Evolutionary conservation across 768 basidiomycete species (phyloP), one percentile per base, ranked within the genome.

Genomic region (Leucosporidium scottii): DNA sequence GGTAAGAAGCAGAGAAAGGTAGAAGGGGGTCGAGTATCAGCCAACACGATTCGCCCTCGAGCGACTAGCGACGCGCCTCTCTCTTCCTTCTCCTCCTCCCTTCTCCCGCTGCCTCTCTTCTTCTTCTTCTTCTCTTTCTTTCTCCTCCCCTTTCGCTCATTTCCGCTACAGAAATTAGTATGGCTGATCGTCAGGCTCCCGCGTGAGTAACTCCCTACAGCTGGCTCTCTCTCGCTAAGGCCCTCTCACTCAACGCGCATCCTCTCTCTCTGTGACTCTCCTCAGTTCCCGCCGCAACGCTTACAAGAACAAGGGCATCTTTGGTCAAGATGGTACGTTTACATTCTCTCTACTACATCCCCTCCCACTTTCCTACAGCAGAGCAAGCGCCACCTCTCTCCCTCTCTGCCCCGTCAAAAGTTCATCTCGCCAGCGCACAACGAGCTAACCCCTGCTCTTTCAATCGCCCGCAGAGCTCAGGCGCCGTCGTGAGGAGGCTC

Each of bases 401-500:
- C 17, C 25, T 10, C 5, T 10, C 34, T 34, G 5, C 5, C 31
- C 36, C 48, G 27, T 21, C 20, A 44, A 44, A 44, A 44, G 39
- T 44, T 44, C 39, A 44, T 44, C 39, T 44, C 15, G n/a, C n/a
- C 39, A 44, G 10, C 51, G 18, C n/a, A 15, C 17, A 9, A 36
- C 34, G 28, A 18, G 2, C 30, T n/a, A 27, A 21, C 50, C n/a
- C 23, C 8, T 25, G 9, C 25, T 21, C 50, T 10, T 51, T 25
- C 23, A 13, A 25, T 9, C 50, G 34, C 34, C 34, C 3, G n/a
- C 65, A 72, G 91, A 98, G 79, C 88, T 98, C 74, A 86, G 94
- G 75, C 88, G 93, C 80, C 87, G 94, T 79, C 87, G 96, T 67
- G 96, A 98, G 79, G 93, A 99, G 78, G 91, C 94, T 78, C 93